Conservation (phyloP, 768 basidiomycete species). For the Tricholoma furcatifolium region DNA sequence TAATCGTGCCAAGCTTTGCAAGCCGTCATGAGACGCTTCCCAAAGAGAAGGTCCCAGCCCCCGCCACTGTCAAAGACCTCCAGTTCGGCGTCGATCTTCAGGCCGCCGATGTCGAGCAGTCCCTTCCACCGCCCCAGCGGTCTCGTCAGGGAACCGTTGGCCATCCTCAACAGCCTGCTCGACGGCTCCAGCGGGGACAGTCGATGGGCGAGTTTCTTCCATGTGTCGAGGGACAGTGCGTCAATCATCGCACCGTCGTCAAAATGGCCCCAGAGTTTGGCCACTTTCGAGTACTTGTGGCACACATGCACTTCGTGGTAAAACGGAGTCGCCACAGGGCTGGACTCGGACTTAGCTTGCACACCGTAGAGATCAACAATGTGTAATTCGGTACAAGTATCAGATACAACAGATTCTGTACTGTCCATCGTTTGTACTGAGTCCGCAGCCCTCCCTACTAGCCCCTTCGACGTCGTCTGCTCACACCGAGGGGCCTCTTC, state of each 20-base stretch:
- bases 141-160: constrained; percentile 17
- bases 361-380: too few relatives aligned
- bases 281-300: background rate
- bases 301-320: background rate
- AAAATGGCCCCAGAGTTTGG: constrained; percentile 13
- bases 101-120: background rate
- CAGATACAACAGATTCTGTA: too few relatives aligned
- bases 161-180: constrained; percentile 19
- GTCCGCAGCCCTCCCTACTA: too few relatives aligned
- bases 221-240: constrained; percentile 12
- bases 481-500: too few relatives aligned
- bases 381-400: too few relatives aligned
- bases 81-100: constrained; percentile 7
- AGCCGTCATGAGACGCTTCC: constrained; percentile 23
- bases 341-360: too few relatives aligned
- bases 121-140: constrained; percentile 9
- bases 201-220: background rate
- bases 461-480: too few relatives aligned
- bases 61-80: too few relatives aligned
- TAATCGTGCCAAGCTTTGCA: constrained; percentile 27
- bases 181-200: background rate
- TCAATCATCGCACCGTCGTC: constrained; percentile 25
- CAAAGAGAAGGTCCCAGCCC: constrained; percentile 25
- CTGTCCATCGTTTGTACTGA: too few relatives aligned
- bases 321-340: constrained; percentile 1